Base-by-base conservation (phyloP, 2,329 filamentous ascomycete genomes). In the Colletotrichum melonis region DNA sequence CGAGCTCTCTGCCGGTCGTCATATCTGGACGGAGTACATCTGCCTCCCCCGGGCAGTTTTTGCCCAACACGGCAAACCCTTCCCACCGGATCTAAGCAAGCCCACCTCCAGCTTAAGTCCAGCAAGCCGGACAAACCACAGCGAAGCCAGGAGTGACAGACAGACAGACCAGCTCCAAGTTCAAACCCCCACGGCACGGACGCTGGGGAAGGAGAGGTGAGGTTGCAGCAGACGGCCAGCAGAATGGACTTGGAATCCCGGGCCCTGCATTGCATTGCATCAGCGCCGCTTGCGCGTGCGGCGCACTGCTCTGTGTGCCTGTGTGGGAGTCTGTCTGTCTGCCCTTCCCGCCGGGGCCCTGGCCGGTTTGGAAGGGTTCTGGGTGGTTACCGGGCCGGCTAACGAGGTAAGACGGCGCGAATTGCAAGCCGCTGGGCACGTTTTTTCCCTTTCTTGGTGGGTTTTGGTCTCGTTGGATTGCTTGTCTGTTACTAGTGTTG, bases 251-350 rank as follows among this genome's bases (percentile, higher is more conserved):
- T 38, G 14, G 49, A 2, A 16, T 19, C 62, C 42, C 55, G 32
- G 66, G 56, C 26, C 67, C 42, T 70, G 70, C 70, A 70, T 70
- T 49, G 70, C 70, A 70, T 57, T 70, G 70, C 70, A 70, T 70
- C 66, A 73, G 55, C 69, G 68, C 57, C 46, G 46, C 63, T 65
- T 46, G 63, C 24, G 63, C 52, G 32, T 55, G 62, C 38, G 38
- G 38, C 38, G 38, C 62, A n/a, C 3, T 49, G 46, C 52, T 28
- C 30, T 8, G n/a, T 38, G 7, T 49, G 42, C n/a, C 42, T 49
- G 42, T 35, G 11, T 35, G 32, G 4, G 32, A 12, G 32, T 35
- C 32, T 12, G 3, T 12, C 32, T 35, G 3, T 35, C 32, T 35
- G 32, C 32, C 38, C 19, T 49, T 49, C 42, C 42, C 42, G 42